phyloP scores from a whole-genome alignment of 345 rosid species.

The Aquilaria sinensis region DNA sequence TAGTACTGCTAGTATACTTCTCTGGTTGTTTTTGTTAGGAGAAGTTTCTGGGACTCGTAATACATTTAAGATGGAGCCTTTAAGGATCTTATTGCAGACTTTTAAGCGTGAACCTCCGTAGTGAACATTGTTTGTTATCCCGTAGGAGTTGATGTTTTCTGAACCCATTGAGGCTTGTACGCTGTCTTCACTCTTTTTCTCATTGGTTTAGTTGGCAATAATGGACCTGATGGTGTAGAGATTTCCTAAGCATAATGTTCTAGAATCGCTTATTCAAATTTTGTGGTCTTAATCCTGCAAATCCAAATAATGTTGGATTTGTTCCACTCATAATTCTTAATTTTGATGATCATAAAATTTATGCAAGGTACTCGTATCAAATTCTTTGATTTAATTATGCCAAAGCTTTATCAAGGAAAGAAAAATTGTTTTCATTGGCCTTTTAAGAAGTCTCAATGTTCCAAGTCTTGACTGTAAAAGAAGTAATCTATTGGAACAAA shows the following conservation, averaged over 20 bases:
- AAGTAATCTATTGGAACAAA: too few species aligned
- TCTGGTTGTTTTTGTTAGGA: conserved; percentile 28
- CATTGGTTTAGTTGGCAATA: conserved; percentile 16
- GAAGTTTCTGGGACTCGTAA: conserved; percentile 25
- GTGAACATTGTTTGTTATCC: conserved; percentile 11
- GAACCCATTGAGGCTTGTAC: conserved; percentile 11
- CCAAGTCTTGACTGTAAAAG: too few species aligned
- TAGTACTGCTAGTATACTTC: conserved; percentile 12
- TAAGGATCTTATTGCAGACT: conserved; percentile 13
- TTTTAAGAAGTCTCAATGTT: too few species aligned
- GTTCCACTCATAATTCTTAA: too few species aligned
- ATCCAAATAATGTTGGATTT: too few species aligned
- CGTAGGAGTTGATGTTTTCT: conserved; percentile 9
- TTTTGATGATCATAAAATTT: too few species aligned
- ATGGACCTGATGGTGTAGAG: conserved; percentile 18
- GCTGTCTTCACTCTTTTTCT: neutral
- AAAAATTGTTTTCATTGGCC: too few species aligned
- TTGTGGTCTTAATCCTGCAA: too few species aligned
- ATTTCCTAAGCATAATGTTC: conserved; percentile 8
- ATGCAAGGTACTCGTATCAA: too few species aligned
- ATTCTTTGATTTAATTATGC: too few species aligned
- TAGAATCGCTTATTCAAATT: too few species aligned
- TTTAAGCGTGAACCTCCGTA: conserved; percentile 9
- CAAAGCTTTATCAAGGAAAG: too few species aligned
- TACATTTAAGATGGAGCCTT: conserved; percentile 3